phyloP scores from a whole-genome alignment of 225 moss, liverwort and hornwort species.

The Marchantia polymorpha region DNA sequence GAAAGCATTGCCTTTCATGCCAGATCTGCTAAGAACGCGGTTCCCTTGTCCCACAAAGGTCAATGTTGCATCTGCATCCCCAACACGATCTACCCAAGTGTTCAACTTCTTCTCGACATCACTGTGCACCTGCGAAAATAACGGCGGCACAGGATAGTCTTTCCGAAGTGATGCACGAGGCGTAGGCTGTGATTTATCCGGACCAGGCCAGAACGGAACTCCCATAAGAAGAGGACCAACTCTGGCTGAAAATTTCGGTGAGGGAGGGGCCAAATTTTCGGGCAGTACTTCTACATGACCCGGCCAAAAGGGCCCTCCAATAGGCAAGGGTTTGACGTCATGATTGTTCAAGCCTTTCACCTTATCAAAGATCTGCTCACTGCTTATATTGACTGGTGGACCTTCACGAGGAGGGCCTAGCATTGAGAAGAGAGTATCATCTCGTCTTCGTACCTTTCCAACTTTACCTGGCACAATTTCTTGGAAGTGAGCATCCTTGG shows the following conservation, averaged over 20 bases:
- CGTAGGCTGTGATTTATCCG: conserved; percentile 28
- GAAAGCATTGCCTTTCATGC: conserved; percentile 33
- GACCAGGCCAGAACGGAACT: conserved; percentile 40
- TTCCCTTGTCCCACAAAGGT: conserved; percentile 42
- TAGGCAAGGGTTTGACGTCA: conserved; percentile 31
- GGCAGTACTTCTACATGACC: conserved; percentile 34
- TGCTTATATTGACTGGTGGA: conserved; percentile 11
- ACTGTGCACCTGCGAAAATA: conserved; percentile 34
- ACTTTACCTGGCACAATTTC: conserved; percentile 29
- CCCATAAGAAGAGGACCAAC: conserved; percentile 36
- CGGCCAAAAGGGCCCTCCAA: conserved; percentile 52
- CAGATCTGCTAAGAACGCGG: conserved; percentile 33
- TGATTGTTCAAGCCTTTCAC: conserved; percentile 17
- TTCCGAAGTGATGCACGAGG: conserved; percentile 32
- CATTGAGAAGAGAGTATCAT: conserved; percentile 30
- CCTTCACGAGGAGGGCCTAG: conserved; percentile 1
- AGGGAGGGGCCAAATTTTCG: conserved; percentile 37
- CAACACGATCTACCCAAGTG: conserved; percentile 36
- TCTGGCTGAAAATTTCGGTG: conserved; percentile 9
- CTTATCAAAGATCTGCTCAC: conserved; percentile 36
- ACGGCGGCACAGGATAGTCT: conserved; percentile 41
- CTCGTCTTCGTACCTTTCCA: conserved; percentile 15
- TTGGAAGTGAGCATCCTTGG: conserved; percentile 26
- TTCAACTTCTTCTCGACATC: conserved; percentile 15
- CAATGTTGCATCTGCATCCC: conserved; percentile 26